phyloP scores from a whole-genome alignment of 441 rosid genomes.

The Erysimum pusillum region DNA sequence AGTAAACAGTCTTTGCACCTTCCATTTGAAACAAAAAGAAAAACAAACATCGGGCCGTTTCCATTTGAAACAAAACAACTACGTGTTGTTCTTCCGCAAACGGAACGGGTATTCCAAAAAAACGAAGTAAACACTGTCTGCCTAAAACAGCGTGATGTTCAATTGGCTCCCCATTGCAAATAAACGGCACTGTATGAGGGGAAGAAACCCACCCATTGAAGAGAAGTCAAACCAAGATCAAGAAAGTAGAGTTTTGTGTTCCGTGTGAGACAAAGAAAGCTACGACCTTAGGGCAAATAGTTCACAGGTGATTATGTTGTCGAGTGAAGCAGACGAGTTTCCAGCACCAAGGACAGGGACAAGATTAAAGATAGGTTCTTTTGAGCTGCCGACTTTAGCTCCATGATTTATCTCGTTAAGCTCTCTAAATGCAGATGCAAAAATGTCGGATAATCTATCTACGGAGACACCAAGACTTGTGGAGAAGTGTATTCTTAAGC shows the following conservation, averaged over 20 bases:
- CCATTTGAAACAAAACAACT: constrained; percentile 39
- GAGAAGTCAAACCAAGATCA: constrained; percentile 9
- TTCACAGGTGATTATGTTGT: constrained; percentile 74
- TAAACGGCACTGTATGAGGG: constrained; percentile 21
- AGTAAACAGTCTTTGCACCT: not conserved
- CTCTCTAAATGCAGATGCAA: constrained; percentile 56
- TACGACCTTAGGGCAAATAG: constrained; percentile 65
- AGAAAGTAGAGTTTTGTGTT: constrained; percentile 15
- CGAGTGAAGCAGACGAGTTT: constrained; percentile 57
- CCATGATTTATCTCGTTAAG: constrained; percentile 52
- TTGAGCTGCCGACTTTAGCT: constrained; percentile 32
- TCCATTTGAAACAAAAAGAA: not conserved
- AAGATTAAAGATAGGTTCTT: constrained; percentile 63
- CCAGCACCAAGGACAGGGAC: constrained; percentile 79
- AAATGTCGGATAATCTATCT: constrained; percentile 51
- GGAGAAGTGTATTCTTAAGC: constrained; percentile 68
- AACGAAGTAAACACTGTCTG: not conserved
- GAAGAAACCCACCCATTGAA: constrained; percentile 16
- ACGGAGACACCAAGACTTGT: constrained; percentile 53
- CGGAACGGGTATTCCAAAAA: not conserved
- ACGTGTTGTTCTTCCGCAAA: constrained; percentile 41
- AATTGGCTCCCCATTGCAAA: constrained; percentile 26
- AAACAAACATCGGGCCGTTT: constrained; percentile 23
- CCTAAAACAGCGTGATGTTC: constrained; percentile 33
- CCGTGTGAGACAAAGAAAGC: constrained; percentile 26